Evolutionary conservation across 1,284 basidiomycete species (phyloP).

Genomic region (Fomitopsis palustris): DNA sequence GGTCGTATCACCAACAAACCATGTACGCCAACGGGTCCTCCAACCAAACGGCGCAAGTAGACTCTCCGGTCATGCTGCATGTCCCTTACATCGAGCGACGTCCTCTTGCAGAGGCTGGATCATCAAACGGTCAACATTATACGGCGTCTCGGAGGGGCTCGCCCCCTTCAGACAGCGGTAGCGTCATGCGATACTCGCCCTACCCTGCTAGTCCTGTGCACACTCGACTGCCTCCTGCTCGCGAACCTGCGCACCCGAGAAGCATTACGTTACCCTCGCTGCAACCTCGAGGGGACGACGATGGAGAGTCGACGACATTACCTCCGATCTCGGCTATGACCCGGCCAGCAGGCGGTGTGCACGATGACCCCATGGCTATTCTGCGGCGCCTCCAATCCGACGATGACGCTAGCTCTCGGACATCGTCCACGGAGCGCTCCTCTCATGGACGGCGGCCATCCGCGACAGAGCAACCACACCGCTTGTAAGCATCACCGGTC

Average conservation of each 20-base stretch:
- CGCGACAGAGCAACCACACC: slow-evolving; percentile 1
- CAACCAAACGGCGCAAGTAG: slow-evolving; percentile 12
- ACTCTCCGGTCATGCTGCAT: slow-evolving; percentile 26
- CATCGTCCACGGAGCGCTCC: not conserved
- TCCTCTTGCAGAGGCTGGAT: slow-evolving; percentile 7
- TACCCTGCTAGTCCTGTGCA: slow-evolving; percentile 33
- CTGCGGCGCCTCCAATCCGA: slow-evolving; percentile 52
- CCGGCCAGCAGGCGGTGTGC: slow-evolving; percentile 41
- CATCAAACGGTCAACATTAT: slow-evolving; percentile 6
- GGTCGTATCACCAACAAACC: slow-evolving; percentile 17
- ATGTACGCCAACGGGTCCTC: slow-evolving; percentile 11
- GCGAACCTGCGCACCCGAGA: slow-evolving; percentile 11
- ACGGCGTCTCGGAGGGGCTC: slow-evolving; percentile 11
- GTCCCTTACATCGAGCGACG: slow-evolving; percentile 24
- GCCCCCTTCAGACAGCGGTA: slow-evolving; percentile 13
- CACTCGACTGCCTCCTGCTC: slow-evolving; percentile 9
- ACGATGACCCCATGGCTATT: slow-evolving; percentile 58
- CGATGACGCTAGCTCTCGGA: slow-evolving; percentile 31
- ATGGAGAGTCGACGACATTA: slow-evolving; percentile 41
- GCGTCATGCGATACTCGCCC: slow-evolving; percentile 36
- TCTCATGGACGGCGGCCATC: slow-evolving; percentile 16
- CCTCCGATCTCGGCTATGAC: slow-evolving; percentile 64
- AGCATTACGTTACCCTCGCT: slow-evolving; percentile 9
- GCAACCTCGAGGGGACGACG: slow-evolving; percentile 16
- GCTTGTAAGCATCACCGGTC: slow-evolving; percentile 10